These are phyloP conservation scores for Carpinus viminea DNA, from an alignment of 306 rosid genomes.

Conservation along the genomic window DNA sequence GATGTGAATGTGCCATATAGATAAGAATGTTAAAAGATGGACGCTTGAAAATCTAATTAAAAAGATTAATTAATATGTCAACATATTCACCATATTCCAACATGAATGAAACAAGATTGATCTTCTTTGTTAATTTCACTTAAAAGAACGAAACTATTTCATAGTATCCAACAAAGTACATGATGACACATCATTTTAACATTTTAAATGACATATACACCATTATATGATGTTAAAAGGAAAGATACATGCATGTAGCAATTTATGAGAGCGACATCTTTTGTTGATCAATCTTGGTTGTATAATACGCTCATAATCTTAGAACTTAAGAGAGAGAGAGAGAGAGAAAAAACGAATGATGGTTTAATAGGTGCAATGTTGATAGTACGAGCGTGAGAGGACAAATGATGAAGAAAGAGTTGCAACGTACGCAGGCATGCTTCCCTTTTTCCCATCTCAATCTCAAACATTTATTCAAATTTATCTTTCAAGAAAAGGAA, in stretches of 20 bases:
- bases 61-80: no score
- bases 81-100: no score
- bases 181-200: no score
- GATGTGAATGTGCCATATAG: no score
- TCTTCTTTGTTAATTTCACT: no score
- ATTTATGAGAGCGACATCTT: background rate
- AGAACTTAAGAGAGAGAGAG: background rate
- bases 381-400: slow-evolving; percentile 27
- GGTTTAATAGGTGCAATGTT: background rate
- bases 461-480: slow-evolving; percentile 17
- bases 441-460: slow-evolving; percentile 10
- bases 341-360: background rate
- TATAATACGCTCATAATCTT: background rate
- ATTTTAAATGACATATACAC: no score
- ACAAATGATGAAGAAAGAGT: slow-evolving; percentile 36
- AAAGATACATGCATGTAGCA: background rate
- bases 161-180: no score
- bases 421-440: slow-evolving; percentile 24
- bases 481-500: slow-evolving; percentile 11
- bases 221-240: no score
- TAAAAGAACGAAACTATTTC: no score
- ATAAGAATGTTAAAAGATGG: no score
- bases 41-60: no score
- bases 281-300: background rate
- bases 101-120: no score